These are phyloP conservation scores for Anthracocystis panici-leucophaei DNA, from an alignment of 1,284 basidiomycete genomes.

Conservation along the genomic window DNA sequence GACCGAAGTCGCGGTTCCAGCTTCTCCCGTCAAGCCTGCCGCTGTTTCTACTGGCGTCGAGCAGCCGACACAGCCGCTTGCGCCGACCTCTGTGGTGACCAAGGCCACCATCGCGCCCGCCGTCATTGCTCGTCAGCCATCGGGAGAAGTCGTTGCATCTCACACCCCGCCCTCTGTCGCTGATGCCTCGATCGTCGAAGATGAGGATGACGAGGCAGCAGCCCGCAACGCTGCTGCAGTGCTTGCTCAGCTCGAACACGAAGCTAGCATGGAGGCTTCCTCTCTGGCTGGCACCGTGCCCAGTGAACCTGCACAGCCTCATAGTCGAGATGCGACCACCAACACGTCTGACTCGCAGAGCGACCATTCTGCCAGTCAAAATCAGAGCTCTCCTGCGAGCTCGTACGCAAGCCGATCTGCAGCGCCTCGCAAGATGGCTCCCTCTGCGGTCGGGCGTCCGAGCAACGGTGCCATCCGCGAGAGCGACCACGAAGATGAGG, in stretches of 20 bases:
- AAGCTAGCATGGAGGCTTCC: constrained; percentile 48
- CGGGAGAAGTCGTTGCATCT: neutral
- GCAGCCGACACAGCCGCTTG: neutral
- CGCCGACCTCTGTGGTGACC: constrained; percentile 10
- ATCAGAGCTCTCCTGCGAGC: constrained; percentile 48
- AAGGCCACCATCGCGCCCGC: constrained; percentile 21
- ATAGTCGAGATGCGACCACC: constrained; percentile 44
- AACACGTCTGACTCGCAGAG: constrained; percentile 50
- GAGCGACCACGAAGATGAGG: constrained; percentile 56
- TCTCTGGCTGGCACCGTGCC: constrained; percentile 18
- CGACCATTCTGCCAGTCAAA: constrained; percentile 44
- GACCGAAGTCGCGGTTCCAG: constrained; percentile 11
- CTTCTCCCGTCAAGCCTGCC: constrained; percentile 17
- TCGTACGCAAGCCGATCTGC: constrained; percentile 37
- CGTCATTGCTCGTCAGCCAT: constrained; percentile 17
- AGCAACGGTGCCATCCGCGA: constrained; percentile 52
- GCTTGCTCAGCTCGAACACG: constrained; percentile 58
- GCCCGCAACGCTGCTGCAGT: constrained; percentile 58
- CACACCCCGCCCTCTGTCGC: constrained; percentile 13
- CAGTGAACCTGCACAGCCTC: constrained; percentile 19
- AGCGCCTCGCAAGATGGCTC: constrained; percentile 32
- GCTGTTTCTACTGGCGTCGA: neutral
- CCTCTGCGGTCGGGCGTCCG: constrained; percentile 48
- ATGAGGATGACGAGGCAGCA: constrained; percentile 62
- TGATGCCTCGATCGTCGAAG: constrained; percentile 37